phyloP scores from a whole-genome alignment of 331 rosid species.

The Prunus yedoensis region DNA sequence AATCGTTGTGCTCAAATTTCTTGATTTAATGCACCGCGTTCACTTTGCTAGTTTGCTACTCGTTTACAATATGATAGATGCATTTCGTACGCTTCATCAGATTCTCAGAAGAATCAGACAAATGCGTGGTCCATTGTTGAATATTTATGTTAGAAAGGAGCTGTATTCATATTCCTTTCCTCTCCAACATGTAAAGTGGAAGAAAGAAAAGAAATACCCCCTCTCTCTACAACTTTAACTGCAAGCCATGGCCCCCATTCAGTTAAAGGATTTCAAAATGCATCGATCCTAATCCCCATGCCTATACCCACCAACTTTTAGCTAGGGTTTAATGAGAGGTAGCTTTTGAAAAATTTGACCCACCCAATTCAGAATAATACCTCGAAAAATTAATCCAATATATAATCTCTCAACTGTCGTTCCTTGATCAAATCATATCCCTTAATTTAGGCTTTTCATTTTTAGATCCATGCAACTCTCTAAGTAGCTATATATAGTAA shows the following conservation, averaged over 20 bases:
- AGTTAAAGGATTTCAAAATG: slow-evolving; percentile 15
- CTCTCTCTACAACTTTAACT: slow-evolving; percentile 5
- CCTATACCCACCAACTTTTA: slow-evolving; percentile 9
- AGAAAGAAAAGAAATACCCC: background rate
- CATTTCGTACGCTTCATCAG: background rate
- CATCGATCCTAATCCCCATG: background rate
- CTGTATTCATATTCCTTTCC: slow-evolving; percentile 53
- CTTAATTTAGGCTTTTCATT: background rate
- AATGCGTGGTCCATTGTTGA: slow-evolving; percentile 15
- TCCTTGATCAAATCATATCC: background rate
- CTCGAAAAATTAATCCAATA: background rate
- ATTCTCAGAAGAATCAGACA: slow-evolving; percentile 1
- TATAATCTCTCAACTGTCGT: background rate
- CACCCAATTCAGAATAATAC: slow-evolving; percentile 10
- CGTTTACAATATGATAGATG: background rate
- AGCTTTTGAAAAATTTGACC: slow-evolving; percentile 20
- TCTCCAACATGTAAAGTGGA: slow-evolving; percentile 41
- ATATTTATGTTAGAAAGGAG: slow-evolving; percentile 9
- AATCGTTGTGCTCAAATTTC: background rate
- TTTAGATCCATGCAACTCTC: background rate
- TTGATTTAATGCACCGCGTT: background rate
- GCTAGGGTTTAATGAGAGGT: background rate
- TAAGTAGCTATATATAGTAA: background rate
- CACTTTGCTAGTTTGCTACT: background rate
- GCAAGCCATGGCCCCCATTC: slow-evolving; percentile 12